phyloP scores from a whole-genome alignment of 1,284 basidiomycete species.

The Taiwanofungus camphoratus region DNA sequence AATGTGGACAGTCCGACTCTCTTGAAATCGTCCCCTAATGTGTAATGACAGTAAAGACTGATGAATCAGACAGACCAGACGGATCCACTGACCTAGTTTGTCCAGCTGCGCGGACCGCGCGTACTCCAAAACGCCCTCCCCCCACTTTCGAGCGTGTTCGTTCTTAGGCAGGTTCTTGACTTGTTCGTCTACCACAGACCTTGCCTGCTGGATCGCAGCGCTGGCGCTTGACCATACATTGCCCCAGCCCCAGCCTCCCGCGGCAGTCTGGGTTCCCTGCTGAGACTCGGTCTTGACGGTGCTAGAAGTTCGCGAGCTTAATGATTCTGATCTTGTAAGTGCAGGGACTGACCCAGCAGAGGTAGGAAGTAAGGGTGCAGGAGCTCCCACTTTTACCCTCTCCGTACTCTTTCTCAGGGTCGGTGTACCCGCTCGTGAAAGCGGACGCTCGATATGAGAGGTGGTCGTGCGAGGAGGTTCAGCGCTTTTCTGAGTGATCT shows the following conservation, averaged over 20 bases:
- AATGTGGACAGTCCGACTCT: slow-evolving; percentile 82
- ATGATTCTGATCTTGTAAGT: slow-evolving; percentile 28
- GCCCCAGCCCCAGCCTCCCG: slow-evolving; percentile 69
- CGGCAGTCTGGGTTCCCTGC: slow-evolving; percentile 23
- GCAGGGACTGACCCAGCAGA: slow-evolving; percentile 34
- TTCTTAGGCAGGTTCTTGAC: slow-evolving; percentile 78
- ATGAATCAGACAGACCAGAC: neutral
- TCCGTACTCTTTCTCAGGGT: slow-evolving; percentile 73
- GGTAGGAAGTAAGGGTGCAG: slow-evolving; percentile 30
- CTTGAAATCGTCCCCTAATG: slow-evolving; percentile 79
- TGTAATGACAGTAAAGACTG: neutral
- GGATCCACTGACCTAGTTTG: slow-evolving; percentile 58
- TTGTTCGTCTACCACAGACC: slow-evolving; percentile 85
- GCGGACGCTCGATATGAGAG: slow-evolving; percentile 49
- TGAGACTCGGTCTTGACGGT: slow-evolving; percentile 20
- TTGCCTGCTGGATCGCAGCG: slow-evolving; percentile 83
- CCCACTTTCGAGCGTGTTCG: slow-evolving; percentile 78
- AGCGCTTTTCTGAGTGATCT: slow-evolving; percentile 86
- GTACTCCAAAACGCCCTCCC: slow-evolving; percentile 42
- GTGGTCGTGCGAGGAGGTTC: slow-evolving; percentile 61
- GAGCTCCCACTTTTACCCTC: slow-evolving; percentile 60
- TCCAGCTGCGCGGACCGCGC: slow-evolving; percentile 61
- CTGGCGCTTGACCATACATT: slow-evolving; percentile 85
- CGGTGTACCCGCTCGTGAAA: slow-evolving; percentile 66
- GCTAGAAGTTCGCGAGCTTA: slow-evolving; percentile 22